phyloP scores from a whole-genome alignment of 257 asterid species.

The Forsythia viridissima region DNA sequence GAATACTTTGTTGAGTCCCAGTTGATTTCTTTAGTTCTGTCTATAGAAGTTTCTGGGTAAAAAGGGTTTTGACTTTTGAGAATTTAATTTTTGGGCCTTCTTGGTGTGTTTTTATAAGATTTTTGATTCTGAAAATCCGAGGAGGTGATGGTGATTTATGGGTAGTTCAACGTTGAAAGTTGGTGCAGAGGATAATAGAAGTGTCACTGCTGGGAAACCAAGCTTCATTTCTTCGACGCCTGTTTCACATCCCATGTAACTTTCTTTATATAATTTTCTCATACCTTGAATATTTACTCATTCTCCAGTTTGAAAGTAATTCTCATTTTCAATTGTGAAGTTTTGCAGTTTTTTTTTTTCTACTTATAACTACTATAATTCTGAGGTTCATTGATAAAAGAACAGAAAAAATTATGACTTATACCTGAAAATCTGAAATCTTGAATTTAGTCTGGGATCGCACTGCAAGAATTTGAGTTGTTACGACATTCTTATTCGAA shows the following conservation, averaged over 20 bases:
- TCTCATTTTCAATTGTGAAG: not conserved
- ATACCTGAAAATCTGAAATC: not conserved
- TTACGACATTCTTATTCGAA: not conserved
- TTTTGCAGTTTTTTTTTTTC: not conserved
- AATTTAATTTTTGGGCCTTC: conserved; percentile 7
- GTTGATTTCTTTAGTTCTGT: not conserved
- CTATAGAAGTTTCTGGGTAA: conserved; percentile 16
- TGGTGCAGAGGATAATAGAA: conserved; percentile 53
- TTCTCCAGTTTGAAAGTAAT: not conserved
- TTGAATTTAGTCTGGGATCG: not conserved
- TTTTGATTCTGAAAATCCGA: conserved; percentile 21
- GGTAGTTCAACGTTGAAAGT: conserved; percentile 42
- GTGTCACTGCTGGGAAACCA: conserved; percentile 67
- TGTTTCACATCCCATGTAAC: conserved; percentile 63
- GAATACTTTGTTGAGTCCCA: conserved; percentile 14
- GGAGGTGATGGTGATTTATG: conserved; percentile 43
- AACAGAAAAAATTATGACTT: not conserved
- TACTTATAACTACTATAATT: not conserved
- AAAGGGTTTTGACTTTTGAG: conserved; percentile 22
- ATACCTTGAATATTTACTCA: not conserved
- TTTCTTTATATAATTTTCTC: conserved; percentile 4
- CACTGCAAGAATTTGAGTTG: not conserved
- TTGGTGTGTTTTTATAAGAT: not conserved
- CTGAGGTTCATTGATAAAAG: not conserved
- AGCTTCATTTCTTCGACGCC: conserved; percentile 74